A percentile compares a stretch with the other conserved stretches of the same genome.
Evolutionary conservation across 2,329 filamentous ascomycete species (phyloP).

Genomic region (Colletotrichum lentis): DNA sequence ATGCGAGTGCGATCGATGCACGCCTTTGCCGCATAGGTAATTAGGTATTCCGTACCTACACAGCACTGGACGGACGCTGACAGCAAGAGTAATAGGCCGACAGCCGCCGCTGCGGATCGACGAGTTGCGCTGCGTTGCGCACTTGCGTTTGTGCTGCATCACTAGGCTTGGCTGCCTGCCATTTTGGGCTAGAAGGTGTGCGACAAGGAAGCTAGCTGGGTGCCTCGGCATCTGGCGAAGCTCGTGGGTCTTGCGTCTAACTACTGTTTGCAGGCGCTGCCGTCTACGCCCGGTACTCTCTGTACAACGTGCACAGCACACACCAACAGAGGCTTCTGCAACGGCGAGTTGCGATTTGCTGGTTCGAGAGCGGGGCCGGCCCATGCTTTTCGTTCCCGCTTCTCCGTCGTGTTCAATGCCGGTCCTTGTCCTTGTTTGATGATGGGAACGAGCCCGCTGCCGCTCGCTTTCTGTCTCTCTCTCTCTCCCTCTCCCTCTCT

Average conservation of each 20-base stretch:
- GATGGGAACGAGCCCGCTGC: conserved; percentile 14
- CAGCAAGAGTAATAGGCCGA: neutral
- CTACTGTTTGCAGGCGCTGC: neutral
- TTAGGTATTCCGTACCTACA: too few relatives aligned
- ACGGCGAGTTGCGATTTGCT: conserved; percentile 33
- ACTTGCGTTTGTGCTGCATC: conserved; percentile 22
- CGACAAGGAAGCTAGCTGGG: conserved; percentile 8
- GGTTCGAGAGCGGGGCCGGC: neutral
- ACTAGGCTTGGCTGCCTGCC: conserved; percentile 18
- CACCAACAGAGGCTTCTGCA: neutral
- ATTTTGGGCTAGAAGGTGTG: neutral
- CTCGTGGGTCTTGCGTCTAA: conserved; percentile 26
- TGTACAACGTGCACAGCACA: neutral
- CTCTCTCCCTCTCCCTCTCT: too few relatives aligned
- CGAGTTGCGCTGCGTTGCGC: conserved; percentile 3
- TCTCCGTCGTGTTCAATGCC: neutral
- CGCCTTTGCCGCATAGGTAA: too few relatives aligned
- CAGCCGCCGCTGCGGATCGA: conserved; percentile 10
- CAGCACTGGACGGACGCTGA: too few relatives aligned
- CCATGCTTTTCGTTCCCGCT: conserved; percentile 14
- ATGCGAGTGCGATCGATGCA: conserved; percentile 17
- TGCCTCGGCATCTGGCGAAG: conserved; percentile 36
- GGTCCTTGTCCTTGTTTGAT: conserved; percentile 16
- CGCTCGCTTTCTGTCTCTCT: conserved; percentile 24
- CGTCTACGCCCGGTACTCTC: neutral